These are phyloP conservation scores for Nematocida sp. DNA, from an alignment of 371 early-diverging fungal species.

Conservation along the genomic window DNA sequence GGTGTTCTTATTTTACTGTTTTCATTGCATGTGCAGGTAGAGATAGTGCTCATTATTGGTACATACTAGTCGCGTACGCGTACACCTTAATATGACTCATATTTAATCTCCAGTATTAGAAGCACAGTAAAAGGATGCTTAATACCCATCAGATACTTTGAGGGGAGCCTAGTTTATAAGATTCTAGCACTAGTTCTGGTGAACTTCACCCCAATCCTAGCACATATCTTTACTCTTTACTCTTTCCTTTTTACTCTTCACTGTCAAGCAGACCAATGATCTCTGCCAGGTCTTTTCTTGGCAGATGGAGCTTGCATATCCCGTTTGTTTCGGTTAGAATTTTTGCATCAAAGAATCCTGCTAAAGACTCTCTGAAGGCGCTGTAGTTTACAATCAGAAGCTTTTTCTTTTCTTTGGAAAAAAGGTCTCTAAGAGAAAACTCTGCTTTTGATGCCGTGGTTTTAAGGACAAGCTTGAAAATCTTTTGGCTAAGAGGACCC, in stretches of 20 bases:
- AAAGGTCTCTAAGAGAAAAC: constrained; percentile 42
- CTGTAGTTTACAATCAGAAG: constrained; percentile 23
- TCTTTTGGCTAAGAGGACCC: constrained; percentile 27
- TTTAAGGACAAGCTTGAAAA: constrained; percentile 12
- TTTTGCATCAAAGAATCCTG: constrained; percentile 32
- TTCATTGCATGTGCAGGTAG: too few relatives aligned
- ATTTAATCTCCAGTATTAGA: too few relatives aligned
- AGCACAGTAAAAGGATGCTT: too few relatives aligned
- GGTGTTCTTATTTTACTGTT: too few relatives aligned
- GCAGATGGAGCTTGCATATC: constrained; percentile 26
- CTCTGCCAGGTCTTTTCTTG: constrained; percentile 40
- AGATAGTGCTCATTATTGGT: too few relatives aligned
- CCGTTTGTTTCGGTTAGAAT: constrained; percentile 25
- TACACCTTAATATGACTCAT: too few relatives aligned
- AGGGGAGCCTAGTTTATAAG: too few relatives aligned
- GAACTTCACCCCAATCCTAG: too few relatives aligned
- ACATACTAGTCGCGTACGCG: too few relatives aligned
- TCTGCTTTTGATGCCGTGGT: constrained; percentile 25
- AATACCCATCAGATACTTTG: too few relatives aligned
- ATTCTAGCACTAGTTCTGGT: too few relatives aligned
- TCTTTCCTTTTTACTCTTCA: not conserved
- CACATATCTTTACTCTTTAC: too few relatives aligned
- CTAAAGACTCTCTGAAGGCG: constrained; percentile 43
- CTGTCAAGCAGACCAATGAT: constrained; percentile 18
- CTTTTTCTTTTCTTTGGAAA: constrained; percentile 45